Conservation (phyloP, 1,139 yeast genomes). For the Debaryomyces subglobosus region DNA sequence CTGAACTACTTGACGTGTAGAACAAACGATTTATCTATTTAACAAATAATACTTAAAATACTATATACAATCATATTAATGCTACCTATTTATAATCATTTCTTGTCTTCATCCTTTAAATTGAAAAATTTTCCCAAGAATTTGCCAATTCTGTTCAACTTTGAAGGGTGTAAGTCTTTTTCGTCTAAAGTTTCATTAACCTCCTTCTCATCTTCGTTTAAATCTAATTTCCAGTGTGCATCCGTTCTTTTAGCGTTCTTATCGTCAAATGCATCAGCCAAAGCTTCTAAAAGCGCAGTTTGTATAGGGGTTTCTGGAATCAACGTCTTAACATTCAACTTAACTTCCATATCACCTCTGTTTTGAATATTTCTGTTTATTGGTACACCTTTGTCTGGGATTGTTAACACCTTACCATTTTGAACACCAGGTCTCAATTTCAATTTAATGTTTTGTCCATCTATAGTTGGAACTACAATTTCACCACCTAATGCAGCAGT, state of each 20-base stretch:
- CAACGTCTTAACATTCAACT: constrained; percentile 69
- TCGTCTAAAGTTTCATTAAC: constrained; percentile 32
- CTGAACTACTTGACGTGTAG: background rate
- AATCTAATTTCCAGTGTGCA: constrained; percentile 55
- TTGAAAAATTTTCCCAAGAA: constrained; percentile 68
- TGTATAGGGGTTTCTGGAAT: constrained; percentile 86
- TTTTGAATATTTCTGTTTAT: constrained; percentile 53
- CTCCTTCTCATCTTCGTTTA: constrained; percentile 20
- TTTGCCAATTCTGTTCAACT: constrained; percentile 61
- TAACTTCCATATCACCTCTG: constrained; percentile 83
- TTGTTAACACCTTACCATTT: constrained; percentile 69
- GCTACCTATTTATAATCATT: constrained; percentile 13
- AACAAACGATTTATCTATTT: constrained; percentile 4
- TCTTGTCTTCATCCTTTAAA: constrained; percentile 37
- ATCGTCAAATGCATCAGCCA: constrained; percentile 90
- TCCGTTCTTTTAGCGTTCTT: constrained; percentile 71
- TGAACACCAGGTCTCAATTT: constrained; percentile 90
- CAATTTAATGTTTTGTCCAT: constrained; percentile 71
- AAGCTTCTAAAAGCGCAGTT: constrained; percentile 87
- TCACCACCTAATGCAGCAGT: constrained; percentile 97
- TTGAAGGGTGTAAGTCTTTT: constrained; percentile 57
- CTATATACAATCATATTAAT: constrained; percentile 10
- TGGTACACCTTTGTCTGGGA: constrained; percentile 91
- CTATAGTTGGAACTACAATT: constrained; percentile 83
- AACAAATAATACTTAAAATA: constrained; percentile 2